A percentile compares a stretch with the other conserved stretches of the same genome.
Conservation (phyloP, 2,329 filamentous ascomycete genomes). For the Sporothrix phasma region DNA sequence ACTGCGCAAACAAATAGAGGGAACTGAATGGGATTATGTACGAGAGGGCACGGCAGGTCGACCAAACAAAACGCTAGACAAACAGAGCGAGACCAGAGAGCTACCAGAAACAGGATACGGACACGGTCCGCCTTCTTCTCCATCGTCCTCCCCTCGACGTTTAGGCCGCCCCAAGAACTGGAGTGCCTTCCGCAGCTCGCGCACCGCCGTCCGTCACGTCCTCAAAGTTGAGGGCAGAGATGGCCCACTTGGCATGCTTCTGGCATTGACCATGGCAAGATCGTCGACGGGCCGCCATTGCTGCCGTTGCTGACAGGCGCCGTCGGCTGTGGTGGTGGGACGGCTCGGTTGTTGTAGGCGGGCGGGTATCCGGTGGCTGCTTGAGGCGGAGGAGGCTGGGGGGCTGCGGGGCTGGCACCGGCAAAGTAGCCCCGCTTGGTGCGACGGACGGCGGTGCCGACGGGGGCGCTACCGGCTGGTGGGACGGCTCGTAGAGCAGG, state of each 20-base stretch:
- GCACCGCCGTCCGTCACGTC: slow-evolving; percentile 83
- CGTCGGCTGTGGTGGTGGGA: not conserved
- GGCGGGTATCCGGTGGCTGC: not conserved
- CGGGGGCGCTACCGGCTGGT: slow-evolving; percentile 20
- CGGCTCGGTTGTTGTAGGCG: not conserved
- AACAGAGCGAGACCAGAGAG: not conserved
- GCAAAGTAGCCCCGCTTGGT: not conserved
- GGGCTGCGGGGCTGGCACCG: not conserved
- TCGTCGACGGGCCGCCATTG: slow-evolving; percentile 43
- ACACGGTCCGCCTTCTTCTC: not conserved
- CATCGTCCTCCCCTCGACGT: not conserved
- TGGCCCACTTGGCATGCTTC: slow-evolving; percentile 95
- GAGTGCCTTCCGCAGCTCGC: slow-evolving; percentile 70
- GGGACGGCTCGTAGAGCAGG: slow-evolving; percentile 25
- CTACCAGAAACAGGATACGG: not conserved
- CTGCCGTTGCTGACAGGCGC: not conserved
- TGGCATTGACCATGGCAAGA: slow-evolving; percentile 66
- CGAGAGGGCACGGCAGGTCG: not conserved
- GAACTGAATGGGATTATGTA: not conserved
- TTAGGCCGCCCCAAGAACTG: slow-evolving; percentile 45
- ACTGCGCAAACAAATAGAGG: no score
- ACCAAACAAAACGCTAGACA: not conserved
- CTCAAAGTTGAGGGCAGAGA: slow-evolving; percentile 93
- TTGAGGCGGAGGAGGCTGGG: not conserved
- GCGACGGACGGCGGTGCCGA: slow-evolving; percentile 16